phyloP scores from a whole-genome alignment of 371 early-diverging fungal species.

The Actinomortierella wolfii region DNA sequence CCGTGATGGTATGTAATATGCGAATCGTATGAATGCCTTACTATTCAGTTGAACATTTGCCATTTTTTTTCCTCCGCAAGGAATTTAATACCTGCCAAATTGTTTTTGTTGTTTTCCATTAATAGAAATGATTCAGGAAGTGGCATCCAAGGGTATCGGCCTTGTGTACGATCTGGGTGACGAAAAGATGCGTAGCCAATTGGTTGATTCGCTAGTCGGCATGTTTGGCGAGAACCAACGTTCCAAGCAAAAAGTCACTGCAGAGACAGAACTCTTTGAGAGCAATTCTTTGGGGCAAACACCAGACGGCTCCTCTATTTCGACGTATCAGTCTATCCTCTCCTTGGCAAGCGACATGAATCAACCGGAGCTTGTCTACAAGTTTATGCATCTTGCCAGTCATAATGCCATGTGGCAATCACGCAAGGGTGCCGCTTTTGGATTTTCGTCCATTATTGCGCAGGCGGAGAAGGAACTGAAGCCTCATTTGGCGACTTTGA shows the following conservation, averaged over 20 bases:
- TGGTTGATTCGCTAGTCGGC: slow-evolving; percentile 63
- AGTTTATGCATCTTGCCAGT: slow-evolving; percentile 92
- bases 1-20: slow-evolving; percentile 65
- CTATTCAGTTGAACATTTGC: slow-evolving; percentile 20
- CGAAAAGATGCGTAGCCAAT: slow-evolving; percentile 65
- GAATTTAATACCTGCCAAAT: neutral
- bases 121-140: slow-evolving; percentile 74
- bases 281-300: slow-evolving; percentile 72
- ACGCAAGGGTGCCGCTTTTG: slow-evolving; percentile 89
- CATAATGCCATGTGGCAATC: slow-evolving; percentile 91
- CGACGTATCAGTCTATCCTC: slow-evolving; percentile 86
- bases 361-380: slow-evolving; percentile 93
- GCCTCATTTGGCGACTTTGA: slow-evolving; percentile 74
- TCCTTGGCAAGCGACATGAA: slow-evolving; percentile 91
- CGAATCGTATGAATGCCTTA: slow-evolving; percentile 1
- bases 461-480: slow-evolving; percentile 80
- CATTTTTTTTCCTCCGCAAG: neutral
- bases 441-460: slow-evolving; percentile 80
- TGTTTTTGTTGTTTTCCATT: neutral
- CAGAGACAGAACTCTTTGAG: slow-evolving; percentile 79
- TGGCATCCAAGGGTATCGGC: slow-evolving; percentile 88
- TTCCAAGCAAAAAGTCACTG: slow-evolving; percentile 74
- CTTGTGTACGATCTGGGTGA: slow-evolving; percentile 88
- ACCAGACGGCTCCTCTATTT: slow-evolving; percentile 81
- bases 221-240: slow-evolving; percentile 64